phyloP scores from a whole-genome alignment of 1,139 yeast genomes.

The Arxiozyma bovina region DNA sequence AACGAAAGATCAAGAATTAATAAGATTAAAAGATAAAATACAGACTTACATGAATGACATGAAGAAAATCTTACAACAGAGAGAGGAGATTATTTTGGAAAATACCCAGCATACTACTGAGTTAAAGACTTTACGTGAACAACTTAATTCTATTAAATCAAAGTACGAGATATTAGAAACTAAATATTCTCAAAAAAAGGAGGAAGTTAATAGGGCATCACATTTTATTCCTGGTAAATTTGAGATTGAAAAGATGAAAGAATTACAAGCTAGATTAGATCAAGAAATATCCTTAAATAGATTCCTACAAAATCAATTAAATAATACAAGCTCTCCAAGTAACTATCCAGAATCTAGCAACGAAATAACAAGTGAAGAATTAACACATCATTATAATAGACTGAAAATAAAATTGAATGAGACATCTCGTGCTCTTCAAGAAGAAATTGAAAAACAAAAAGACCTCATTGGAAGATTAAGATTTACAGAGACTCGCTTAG shows the following conservation, averaged over 20 bases:
- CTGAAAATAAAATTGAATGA: constrained; percentile 48
- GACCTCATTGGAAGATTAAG: constrained; percentile 51
- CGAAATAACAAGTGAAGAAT: constrained; percentile 17
- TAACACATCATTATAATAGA: constrained; percentile 41
- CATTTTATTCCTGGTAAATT: not conserved
- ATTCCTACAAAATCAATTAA: constrained; percentile 22
- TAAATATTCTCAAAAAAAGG: constrained; percentile 12
- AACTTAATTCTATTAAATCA: constrained; percentile 22
- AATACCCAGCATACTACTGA: constrained; percentile 16
- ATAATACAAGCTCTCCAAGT: constrained; percentile 2
- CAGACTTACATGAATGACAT: constrained; percentile 24
- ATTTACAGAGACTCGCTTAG: constrained; percentile 46
- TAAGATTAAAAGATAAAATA: constrained; percentile 25
- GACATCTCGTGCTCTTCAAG: constrained; percentile 42
- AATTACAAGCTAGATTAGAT: constrained; percentile 24
- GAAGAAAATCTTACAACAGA: constrained; percentile 23
- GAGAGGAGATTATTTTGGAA: constrained; percentile 20
- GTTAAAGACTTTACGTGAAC: constrained; percentile 18
- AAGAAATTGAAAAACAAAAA: constrained; percentile 45
- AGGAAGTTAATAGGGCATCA: constrained; percentile 1
- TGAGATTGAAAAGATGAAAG: constrained; percentile 7
- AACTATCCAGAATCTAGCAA: not conserved
- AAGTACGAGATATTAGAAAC: constrained; percentile 20
- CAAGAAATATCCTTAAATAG: constrained; percentile 25
- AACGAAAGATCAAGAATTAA: constrained; percentile 35